These are phyloP conservation scores for Fusarium succisae DNA, from an alignment of 2,329 filamentous ascomycete genomes.

Conservation along the genomic window DNA sequence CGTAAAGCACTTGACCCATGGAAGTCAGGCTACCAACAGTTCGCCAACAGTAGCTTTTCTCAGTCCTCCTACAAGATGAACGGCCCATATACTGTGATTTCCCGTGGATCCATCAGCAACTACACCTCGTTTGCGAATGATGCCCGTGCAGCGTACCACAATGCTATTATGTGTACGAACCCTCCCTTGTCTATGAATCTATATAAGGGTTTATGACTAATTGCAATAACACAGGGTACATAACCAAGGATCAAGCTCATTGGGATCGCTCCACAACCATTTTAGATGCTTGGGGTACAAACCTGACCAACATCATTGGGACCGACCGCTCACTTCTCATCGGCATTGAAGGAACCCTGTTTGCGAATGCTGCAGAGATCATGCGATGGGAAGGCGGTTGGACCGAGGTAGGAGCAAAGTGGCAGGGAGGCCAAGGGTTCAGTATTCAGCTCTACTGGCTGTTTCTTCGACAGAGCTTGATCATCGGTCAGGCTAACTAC, in stretches of 20 bases:
- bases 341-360: not conserved
- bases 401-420: not conserved
- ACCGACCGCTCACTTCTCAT: not conserved
- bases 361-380: not conserved
- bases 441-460: not conserved
- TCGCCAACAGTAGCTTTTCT: not conserved
- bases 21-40: not conserved
- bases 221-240: not conserved
- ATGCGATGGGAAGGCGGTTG: not conserved
- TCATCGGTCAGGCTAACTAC: not conserved
- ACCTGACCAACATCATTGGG: not conserved
- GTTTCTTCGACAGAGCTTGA: not conserved
- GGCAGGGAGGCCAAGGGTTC: not conserved
- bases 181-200: fast-evolving
- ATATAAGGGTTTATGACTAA: fast-evolving
- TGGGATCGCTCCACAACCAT: not conserved
- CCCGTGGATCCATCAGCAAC: not conserved
- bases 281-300: not conserved
- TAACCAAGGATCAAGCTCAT: not conserved
- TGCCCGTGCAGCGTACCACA: not conserved
- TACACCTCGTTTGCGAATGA: not conserved
- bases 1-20: not conserved
- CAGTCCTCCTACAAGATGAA: not conserved
- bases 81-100: not conserved
- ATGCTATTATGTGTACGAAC: not conserved